A percentile compares a stretch with the other conserved stretches of the same genome.
These are phyloP conservation scores for Aaosphaeria arxii DNA, from an alignment of 2,329 filamentous ascomycete genomes.

Conservation along the genomic window DNA sequence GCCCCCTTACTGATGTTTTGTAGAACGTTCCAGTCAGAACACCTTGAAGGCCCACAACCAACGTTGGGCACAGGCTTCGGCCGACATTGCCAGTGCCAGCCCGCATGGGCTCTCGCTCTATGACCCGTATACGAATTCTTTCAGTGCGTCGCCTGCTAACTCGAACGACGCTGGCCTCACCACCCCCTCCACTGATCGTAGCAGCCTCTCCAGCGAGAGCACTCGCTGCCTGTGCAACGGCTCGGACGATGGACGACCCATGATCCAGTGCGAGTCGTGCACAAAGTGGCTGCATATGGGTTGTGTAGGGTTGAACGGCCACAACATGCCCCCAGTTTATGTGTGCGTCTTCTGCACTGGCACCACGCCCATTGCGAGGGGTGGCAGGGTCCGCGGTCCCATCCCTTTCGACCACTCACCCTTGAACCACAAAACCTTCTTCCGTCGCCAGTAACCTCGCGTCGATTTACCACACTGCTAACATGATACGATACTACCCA, in stretches of 20 bases:
- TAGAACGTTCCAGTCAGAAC: slow-evolving; percentile 32
- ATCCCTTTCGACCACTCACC: slow-evolving; percentile 26
- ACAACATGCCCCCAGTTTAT: slow-evolving; percentile 42
- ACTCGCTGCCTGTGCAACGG: slow-evolving; percentile 60
- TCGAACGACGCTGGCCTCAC: slow-evolving; percentile 47
- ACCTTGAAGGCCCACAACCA: slow-evolving; percentile 44
- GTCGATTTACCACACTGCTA: too few relatives aligned
- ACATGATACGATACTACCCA: too few relatives aligned
- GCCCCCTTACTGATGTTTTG: slow-evolving; percentile 11
- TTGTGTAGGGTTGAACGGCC: slow-evolving; percentile 54
- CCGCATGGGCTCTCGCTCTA: slow-evolving; percentile 16
- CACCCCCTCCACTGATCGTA: slow-evolving; percentile 54
- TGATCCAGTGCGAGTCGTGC: slow-evolving; percentile 64
- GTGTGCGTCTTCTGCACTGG: slow-evolving; percentile 42
- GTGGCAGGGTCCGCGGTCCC: slow-evolving; percentile 29
- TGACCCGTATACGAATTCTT: slow-evolving; percentile 37
- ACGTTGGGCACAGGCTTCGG: slow-evolving; percentile 44
- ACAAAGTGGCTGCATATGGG: slow-evolving; percentile 61
- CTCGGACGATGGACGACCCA: slow-evolving; percentile 52
- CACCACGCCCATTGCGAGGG: slow-evolving; percentile 29
- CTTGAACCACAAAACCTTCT: slow-evolving; percentile 29
- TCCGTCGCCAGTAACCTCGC: slow-evolving; percentile 10
- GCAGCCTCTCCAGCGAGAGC: slow-evolving; percentile 48
- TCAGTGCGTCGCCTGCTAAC: slow-evolving; percentile 45
- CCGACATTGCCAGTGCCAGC: slow-evolving; percentile 26